These are phyloP conservation scores for Periconia digitata DNA, from an alignment of 2,329 filamentous ascomycete genomes.

Conservation along the genomic window DNA sequence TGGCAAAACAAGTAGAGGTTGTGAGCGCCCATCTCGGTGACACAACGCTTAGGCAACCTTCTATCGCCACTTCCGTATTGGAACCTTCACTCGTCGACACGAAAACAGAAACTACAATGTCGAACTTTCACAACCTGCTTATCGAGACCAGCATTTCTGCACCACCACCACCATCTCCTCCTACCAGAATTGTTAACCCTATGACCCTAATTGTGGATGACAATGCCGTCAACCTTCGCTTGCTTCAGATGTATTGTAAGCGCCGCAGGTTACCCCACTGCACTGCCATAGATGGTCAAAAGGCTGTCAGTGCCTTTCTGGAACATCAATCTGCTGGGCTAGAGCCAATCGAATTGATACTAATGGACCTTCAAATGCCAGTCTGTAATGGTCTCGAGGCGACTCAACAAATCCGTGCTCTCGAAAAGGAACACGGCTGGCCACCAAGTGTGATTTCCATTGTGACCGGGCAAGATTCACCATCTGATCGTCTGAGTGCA, in stretches of 20 bases:
- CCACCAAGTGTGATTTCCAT: slow-evolving; percentile 34
- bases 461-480: slow-evolving; percentile 37
- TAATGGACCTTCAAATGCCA: slow-evolving; percentile 50
- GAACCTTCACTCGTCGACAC: not conserved
- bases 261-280: slow-evolving; percentile 42
- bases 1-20: not conserved
- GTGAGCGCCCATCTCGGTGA: not conserved
- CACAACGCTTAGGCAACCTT: not conserved
- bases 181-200: slow-evolving; percentile 12
- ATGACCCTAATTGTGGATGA: slow-evolving; percentile 49
- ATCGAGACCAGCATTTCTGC: not conserved
- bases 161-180: not conserved
- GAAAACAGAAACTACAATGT: not conserved
- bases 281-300: slow-evolving; percentile 43
- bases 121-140: not conserved
- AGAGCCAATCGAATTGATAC: slow-evolving; percentile 33
- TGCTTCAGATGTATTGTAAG: slow-evolving; percentile 51
- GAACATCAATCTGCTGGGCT: not conserved
- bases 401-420: slow-evolving; percentile 34
- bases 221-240: slow-evolving; percentile 49
- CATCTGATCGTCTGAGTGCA: slow-evolving; percentile 23
- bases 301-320: slow-evolving; percentile 43
- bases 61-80: not conserved
- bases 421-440: slow-evolving; percentile 30
- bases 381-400: slow-evolving; percentile 42